Percentiles rank a stretch among this genome's conserved stretches.
These are phyloP conservation scores for Trichosporon sp. DNA, from an alignment of 1,284 basidiomycete genomes.

Conservation along the genomic window DNA sequence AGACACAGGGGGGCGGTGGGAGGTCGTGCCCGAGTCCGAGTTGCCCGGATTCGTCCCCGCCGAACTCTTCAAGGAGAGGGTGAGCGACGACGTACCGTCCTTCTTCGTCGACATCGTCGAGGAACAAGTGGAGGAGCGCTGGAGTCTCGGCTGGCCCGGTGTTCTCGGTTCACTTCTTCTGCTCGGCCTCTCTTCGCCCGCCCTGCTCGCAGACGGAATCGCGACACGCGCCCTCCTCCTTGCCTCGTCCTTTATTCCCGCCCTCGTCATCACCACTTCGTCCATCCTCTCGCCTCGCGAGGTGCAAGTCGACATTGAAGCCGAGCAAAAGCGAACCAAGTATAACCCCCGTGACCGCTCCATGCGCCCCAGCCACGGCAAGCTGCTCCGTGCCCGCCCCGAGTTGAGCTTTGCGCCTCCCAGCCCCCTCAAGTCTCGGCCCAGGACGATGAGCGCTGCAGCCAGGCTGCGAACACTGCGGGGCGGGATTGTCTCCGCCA, in stretches of 20 bases:
- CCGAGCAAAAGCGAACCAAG: background rate
- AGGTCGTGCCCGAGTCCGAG: background rate
- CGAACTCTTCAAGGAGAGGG: background rate
- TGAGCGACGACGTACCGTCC: background rate
- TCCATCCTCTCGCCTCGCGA: background rate
- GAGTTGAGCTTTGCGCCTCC: background rate
- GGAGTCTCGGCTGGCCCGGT: background rate
- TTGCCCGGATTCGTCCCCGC: background rate
- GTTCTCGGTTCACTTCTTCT: background rate
- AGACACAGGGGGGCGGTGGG: background rate
- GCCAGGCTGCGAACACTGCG: background rate
- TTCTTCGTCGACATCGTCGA: background rate
- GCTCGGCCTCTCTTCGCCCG: background rate
- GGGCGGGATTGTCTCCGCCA: conserved; percentile 5
- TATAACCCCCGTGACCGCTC: background rate
- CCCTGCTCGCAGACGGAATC: background rate
- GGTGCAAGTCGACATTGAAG: background rate
- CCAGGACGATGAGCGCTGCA: background rate
- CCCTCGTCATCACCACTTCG: background rate
- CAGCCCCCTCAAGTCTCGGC: background rate
- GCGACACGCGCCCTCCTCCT: background rate
- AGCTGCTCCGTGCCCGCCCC: background rate
- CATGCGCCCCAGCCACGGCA: background rate
- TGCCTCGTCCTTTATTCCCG: background rate
- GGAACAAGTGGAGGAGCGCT: background rate